These are phyloP conservation scores for Ganoderma resinaceum DNA, from an alignment of 1,284 basidiomycete genomes.

Conservation along the genomic window DNA sequence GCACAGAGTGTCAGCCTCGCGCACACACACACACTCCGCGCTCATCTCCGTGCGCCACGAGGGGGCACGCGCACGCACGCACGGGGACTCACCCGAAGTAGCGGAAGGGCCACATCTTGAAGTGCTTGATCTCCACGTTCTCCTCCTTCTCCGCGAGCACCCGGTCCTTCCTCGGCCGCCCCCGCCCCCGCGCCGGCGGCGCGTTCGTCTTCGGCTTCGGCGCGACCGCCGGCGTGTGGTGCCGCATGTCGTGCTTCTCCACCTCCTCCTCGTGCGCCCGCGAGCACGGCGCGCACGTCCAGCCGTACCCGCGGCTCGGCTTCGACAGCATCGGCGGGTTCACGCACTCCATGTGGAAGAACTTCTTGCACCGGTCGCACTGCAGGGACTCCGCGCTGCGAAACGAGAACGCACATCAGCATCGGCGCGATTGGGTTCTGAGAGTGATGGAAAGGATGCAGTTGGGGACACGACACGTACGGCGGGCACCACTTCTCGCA, in stretches of 20 bases:
- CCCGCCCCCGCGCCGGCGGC: slow-evolving; percentile 68
- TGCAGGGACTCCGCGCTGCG: slow-evolving; percentile 86
- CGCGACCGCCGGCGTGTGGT: slow-evolving; percentile 49
- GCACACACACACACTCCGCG: background rate
- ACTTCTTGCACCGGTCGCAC: slow-evolving; percentile 93
- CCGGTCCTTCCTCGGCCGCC: slow-evolving; percentile 76
- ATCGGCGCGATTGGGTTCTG: slow-evolving; percentile 8
- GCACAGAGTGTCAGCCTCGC: slow-evolving; percentile 8
- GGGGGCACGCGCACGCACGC: background rate
- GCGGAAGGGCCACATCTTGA: slow-evolving; percentile 94
- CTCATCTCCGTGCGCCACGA: slow-evolving; percentile 14
- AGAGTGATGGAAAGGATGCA: slow-evolving; percentile 5
- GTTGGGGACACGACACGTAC: slow-evolving; percentile 53
- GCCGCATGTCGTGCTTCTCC: slow-evolving; percentile 69
- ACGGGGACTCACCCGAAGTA: slow-evolving; percentile 85
- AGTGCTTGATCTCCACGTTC: slow-evolving; percentile 79
- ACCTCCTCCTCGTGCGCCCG: slow-evolving; percentile 89
- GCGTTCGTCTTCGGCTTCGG: slow-evolving; percentile 72
- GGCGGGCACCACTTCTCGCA: slow-evolving; percentile 90
- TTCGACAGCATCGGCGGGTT: slow-evolving; percentile 94
- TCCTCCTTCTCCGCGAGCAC: slow-evolving; percentile 76
- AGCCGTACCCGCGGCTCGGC: slow-evolving; percentile 96
- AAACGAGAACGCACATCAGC: background rate
- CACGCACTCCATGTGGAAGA: slow-evolving; percentile 96
- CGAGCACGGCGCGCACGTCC: slow-evolving; percentile 96